Evolutionary conservation across 192 early-diverging fungal species (phyloP), one percentile per base, ranked within the genome.

Genomic region (Backusella psychrophila): DNA sequence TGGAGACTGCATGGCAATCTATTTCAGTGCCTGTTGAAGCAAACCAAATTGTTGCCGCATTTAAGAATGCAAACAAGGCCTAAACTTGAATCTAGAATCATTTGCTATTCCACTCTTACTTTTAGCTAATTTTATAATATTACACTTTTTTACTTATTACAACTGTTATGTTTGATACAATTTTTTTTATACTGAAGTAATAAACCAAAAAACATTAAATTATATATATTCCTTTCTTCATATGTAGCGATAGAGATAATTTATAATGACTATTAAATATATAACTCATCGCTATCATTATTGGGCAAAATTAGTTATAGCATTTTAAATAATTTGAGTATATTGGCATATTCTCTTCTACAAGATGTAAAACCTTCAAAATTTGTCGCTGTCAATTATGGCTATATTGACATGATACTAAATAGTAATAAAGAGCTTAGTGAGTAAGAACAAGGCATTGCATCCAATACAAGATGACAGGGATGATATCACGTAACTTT

Each of bases 11-110:
- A 33, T 71, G 70, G 70, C 6, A 29, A 6, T 33, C 42, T 26
- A 29, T 71, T 26, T 12, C 19, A 31, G 29, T 4, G 38, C 73
- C 69, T 63, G 68, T 65, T 23, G 73, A 79, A 66, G 78, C 74
- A 49, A 53, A 66, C 23, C 53, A 67, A 12, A 79, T 79, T 23
- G 73, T 72, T 39, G 41, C 68, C 36, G 78, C 78, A n/a, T 79
- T 79, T 69, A 46, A 75, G 41, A 75, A 63, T 29, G 26, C 26
- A 11, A 63, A 23, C 8, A 63, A 63, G 19, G 23, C 9, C 26
- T 29, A 11, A 63, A 11, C 56, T 63, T 29, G 21, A 29, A 63
- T 29, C n/a, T 63, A 63, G 21, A 63, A 23, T 29, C 23, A 17
- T 14, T 19, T 17, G 17, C 31, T 29, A 15, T 68, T 33, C 36